Base-by-base conservation (phyloP, 441 rosid species). In the Biscutella laevigata region DNA sequence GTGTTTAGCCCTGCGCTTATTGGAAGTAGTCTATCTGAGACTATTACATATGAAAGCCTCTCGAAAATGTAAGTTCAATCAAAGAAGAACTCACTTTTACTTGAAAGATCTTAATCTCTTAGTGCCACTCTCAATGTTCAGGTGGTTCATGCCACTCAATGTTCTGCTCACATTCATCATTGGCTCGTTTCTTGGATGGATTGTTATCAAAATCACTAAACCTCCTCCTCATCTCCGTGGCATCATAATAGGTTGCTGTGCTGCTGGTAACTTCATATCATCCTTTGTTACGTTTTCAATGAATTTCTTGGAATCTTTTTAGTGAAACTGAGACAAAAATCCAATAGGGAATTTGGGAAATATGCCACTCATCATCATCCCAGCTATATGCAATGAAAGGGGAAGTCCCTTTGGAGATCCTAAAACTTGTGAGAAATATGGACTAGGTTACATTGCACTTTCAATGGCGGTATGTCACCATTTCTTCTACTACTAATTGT, bases 61-160 rank as follows among this genome's bases (percentile, higher is more conserved):
- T 55, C 46, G 2, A 50, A 58, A 29, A 42, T 77, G 84, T 79
- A 48, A 50, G 36, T 9, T 34, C n/a, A n/a, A n/a, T n/a, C n/a
- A n/a, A n/a, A n/a, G n/a, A n/a, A n/a, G n/a, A n/a, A n/a, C n/a
- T n/a, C n/a, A n/a, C n/a, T n/a, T n/a, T n/a, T n/a, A n/a, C n/a
- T n/a, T n/a, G n/a, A n/a, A n/a, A n/a, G n/a, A n/a, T n/a, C n/a
- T n/a, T n/a, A n/a, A n/a, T n/a, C n/a, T n/a, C n/a, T n/a, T n/a
- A n/a, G n/a, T n/a, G n/a, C n/a, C n/a, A n/a, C n/a, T n/a, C n/a
- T n/a, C n/a, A n/a, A n/a, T n/a, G n/a, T n/a, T n/a, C 57, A 84
- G 95, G 80, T 88, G 95, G 97, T 86, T 89, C 73, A 89, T 89
- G 97, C 97, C 97, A 7, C 9, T 86, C 30, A 89, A 86, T 64